These are phyloP conservation scores for Metschnikowia proteae DNA, from an alignment of 805 yeast genomes.

Conservation along the genomic window DNA sequence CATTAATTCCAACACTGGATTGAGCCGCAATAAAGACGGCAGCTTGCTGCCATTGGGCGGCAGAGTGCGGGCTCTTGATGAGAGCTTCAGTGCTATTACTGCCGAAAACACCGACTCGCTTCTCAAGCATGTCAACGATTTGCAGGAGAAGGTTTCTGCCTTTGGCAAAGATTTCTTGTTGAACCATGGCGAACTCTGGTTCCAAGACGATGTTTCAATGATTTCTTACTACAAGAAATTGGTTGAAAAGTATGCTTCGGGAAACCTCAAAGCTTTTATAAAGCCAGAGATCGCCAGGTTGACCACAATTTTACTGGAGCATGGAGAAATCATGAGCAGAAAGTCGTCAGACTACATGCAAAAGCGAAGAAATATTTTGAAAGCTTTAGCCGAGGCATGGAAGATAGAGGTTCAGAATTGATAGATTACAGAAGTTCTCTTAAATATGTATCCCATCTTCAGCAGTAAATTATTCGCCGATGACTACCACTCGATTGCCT, in stretches of 20 bases:
- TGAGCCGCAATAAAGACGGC: slow-evolving; percentile 32
- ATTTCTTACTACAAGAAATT: slow-evolving; percentile 48
- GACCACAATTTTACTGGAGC: slow-evolving; percentile 35
- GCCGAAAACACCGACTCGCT: slow-evolving; percentile 6
- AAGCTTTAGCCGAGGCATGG: slow-evolving; percentile 7
- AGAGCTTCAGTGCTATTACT: slow-evolving; percentile 1
- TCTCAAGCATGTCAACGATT: slow-evolving; percentile 7
- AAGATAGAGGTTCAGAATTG: not conserved
- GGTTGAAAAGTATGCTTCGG: slow-evolving; percentile 41
- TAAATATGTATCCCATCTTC: not conserved
- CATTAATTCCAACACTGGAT: slow-evolving; percentile 28
- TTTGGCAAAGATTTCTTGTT: slow-evolving; percentile 13
- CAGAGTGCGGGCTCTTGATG: slow-evolving; percentile 23
- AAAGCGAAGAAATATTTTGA: slow-evolving; percentile 50
- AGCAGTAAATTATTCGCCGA: not conserved
- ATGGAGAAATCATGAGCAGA: slow-evolving; percentile 31
- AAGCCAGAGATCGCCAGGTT: slow-evolving; percentile 33
- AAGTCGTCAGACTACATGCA: slow-evolving; percentile 49
- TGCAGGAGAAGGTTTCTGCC: slow-evolving; percentile 11
- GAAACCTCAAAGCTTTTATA: slow-evolving; percentile 40
- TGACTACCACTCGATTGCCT: slow-evolving; percentile 49
- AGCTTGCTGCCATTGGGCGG: slow-evolving; percentile 32
- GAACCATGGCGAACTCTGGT: slow-evolving; percentile 11
- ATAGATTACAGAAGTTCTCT: not conserved
- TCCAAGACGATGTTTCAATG: slow-evolving; percentile 19